Base-by-base conservation (phyloP, 768 basidiomycete genomes). In the Pulveroboletus sp. region DNA sequence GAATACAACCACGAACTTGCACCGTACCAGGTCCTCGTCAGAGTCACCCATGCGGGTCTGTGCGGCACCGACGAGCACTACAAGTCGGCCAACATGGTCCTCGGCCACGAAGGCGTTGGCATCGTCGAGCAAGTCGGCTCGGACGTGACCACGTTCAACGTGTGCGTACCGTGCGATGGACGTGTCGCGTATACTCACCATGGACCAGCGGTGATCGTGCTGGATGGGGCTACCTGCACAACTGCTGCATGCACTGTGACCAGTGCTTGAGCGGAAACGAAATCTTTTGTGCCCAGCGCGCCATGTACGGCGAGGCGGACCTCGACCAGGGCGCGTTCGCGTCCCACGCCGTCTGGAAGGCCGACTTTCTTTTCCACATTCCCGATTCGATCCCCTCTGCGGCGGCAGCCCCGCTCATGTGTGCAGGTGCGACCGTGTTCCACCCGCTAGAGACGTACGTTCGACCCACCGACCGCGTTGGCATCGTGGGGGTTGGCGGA, bases 41-140 rank as follows among this genome's bases (percentile, higher is more conserved):
- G 44, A 42, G 49, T 69, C 47, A 69, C 68, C 10, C 68, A 69
- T 27, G 62, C 58, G 14, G 70, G 72, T 0, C n/a, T 72, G 19
- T 72, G 72, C 19, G 71, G 69, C 37, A 73, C 73, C 0, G 72
- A 74, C 53, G 58, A 65, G 33, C 72, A 72, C 40, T 65, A 57
- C 51, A 63, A 57, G 49, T 13, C 43, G 11, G 40, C 21, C 6
- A 69, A 69, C 40, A 69, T 69, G 53, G 71, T 71, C 11, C 68
- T 73, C 31, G 69, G 73, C 6, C 72, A 73, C 39, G 72, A 73
- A 55, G 73, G 72, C 7, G 47, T 70, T 2, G 72, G 65, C 5
- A 12, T 69, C 21, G 64, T 73, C 25, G 52, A 72, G 32, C 45
- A 61, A 27, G 51, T 72, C 39, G 72, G 72, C 2, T 25, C 49